Conservation (phyloP, 1,284 basidiomycete genomes). For the Irpex sp. region DNA sequence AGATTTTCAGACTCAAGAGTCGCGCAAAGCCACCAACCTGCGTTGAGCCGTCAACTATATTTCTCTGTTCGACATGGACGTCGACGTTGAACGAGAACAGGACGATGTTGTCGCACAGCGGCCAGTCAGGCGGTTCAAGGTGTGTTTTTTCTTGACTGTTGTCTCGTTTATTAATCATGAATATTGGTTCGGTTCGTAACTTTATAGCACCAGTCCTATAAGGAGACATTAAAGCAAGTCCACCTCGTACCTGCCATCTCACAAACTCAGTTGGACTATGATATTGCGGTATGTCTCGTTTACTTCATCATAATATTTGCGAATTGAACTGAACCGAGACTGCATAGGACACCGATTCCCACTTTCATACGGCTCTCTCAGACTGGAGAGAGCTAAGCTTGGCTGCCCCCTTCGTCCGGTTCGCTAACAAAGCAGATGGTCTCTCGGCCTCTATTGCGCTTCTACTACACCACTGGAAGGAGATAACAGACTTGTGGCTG, state of each 20-base stretch:
- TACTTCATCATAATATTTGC: neutral
- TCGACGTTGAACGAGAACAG: neutral
- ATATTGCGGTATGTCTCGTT: constrained; percentile 48
- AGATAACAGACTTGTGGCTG: constrained; percentile 63
- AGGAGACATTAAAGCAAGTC: constrained; percentile 60
- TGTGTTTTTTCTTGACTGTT: constrained; percentile 14
- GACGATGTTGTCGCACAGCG: constrained; percentile 11
- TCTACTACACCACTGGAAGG: constrained; percentile 75
- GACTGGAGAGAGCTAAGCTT: constrained; percentile 82
- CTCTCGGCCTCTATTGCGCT: constrained; percentile 78
- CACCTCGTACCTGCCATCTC: constrained; percentile 66
- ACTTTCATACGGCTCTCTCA: constrained; percentile 65
- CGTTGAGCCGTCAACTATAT: neutral
- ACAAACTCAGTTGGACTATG: constrained; percentile 54
- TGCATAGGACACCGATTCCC: constrained; percentile 64
- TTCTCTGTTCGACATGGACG: constrained; percentile 7
- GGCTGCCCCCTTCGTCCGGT: constrained; percentile 69
- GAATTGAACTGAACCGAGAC: neutral
- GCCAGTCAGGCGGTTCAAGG: constrained; percentile 37
- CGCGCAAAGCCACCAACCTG: neutral
- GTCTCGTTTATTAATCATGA: neutral
- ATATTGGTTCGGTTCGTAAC: neutral
- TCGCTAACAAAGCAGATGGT: constrained; percentile 56
- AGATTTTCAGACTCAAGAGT: neutral
- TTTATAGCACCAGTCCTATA: constrained; percentile 69